Evolutionary conservation across 2,329 filamentous ascomycete genomes (phyloP), one percentile per base, ranked within the genome.

Genomic region (Botryotinia globosa): DNA sequence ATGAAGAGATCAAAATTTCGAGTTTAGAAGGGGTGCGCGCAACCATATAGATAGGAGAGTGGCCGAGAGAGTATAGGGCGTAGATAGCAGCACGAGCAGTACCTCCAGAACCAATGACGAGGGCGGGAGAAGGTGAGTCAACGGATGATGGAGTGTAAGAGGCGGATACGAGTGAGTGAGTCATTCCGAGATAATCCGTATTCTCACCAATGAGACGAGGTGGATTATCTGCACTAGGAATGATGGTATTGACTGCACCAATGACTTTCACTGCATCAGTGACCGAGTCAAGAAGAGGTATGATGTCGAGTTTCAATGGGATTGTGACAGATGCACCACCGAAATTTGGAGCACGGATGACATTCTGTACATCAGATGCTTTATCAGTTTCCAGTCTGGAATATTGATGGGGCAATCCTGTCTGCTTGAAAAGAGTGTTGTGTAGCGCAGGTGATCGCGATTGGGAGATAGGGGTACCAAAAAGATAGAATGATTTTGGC

Each of bases 281-380:
- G 73, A 98, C 85, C 70, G 91, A 89, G 80, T 98, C 94, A 22
- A 99, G 85, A 8, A 95, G 83, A 0, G 88, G 86, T 83, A 97
- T 94, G 73, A 98, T 90, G 77, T 97, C 93, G 44, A 96, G 85
- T 84, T 99, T 99, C 71, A 99, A 85, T 0, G 96, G 96, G 68
- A 99, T 98, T 0, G 96, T 99, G 63, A 99, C 94, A 4, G 94
- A 98, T 4, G 93, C 95, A 73, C 96, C 96, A 12, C 96, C 96
- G 80, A 99, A 99, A 76, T 91, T 86, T 1, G 90, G 84, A 1
- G 89, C 84, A 12, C 87, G 88, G 73, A 99, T 90, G 67, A 93
- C 83, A 3, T 88, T 83, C 76, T 85, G 84, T 5, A 97, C 84
- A 51, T 91, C 86, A 65, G 84, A 82, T 16, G 85, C 88, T 44